phyloP scores from a whole-genome alignment of 1,139 yeast genomes.

The Fermentozyma sake region DNA sequence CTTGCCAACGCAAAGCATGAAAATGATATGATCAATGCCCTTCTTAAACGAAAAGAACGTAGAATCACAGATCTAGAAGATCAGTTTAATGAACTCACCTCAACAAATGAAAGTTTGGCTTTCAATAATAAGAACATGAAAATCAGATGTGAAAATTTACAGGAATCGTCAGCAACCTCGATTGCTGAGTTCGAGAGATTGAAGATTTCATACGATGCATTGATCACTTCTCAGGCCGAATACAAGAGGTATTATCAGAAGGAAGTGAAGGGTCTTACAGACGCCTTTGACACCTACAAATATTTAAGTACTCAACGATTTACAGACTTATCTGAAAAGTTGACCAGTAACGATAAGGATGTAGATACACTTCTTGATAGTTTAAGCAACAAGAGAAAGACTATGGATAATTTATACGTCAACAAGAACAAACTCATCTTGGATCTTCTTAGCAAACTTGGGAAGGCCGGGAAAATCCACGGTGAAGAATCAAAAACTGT shows the following conservation, averaged over 20 bases:
- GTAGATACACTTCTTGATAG: constrained; percentile 41
- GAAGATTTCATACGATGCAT: constrained; percentile 59
- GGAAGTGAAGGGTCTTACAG: constrained; percentile 25
- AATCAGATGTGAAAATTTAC: constrained; percentile 45
- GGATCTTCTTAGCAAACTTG: constrained; percentile 41
- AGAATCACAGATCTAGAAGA: constrained; percentile 58
- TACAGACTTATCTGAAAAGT: constrained; percentile 22
- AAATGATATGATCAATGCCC: constrained; percentile 60
- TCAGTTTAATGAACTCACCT: constrained; percentile 44
- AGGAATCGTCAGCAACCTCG: constrained; percentile 42
- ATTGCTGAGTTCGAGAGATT: constrained; percentile 54
- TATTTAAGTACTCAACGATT: constrained; percentile 28
- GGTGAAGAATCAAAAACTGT: constrained; percentile 42
- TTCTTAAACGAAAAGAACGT: constrained; percentile 61
- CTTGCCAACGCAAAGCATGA: constrained; percentile 68
- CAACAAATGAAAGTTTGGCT: constrained; percentile 41
- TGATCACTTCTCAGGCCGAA: constrained; percentile 52
- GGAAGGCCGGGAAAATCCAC: constrained; percentile 43
- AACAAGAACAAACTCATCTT: constrained; percentile 45
- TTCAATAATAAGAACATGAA: constrained; percentile 47
- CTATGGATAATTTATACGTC: constrained; percentile 43
- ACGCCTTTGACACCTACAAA: constrained; percentile 36
- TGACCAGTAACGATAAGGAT: constrained; percentile 40
- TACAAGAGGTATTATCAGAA: constrained; percentile 49
- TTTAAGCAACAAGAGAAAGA: constrained; percentile 35